These are phyloP conservation scores for Cornus kousa DNA, from an alignment of 148 eudicot species.

Conservation along the genomic window DNA sequence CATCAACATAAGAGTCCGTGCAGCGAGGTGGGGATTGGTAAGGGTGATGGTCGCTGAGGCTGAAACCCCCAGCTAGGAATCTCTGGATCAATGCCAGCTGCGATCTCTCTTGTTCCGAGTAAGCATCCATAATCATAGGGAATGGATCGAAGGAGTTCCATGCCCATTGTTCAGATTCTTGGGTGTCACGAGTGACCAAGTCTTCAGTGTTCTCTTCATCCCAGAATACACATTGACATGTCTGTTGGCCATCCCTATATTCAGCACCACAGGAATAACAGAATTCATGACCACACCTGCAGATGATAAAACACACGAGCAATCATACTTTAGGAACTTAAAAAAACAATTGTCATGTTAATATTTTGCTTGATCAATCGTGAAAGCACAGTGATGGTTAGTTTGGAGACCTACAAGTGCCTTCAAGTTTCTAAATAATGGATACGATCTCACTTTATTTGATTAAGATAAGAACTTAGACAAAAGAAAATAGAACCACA, in stretches of 20 bases:
- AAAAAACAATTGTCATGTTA: neutral
- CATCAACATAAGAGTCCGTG: slow-evolving; percentile 70
- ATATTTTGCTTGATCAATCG: neutral
- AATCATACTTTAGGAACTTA: neutral
- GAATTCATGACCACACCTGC: slow-evolving; percentile 84
- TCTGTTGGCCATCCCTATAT: slow-evolving; percentile 49
- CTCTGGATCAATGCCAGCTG: slow-evolving; percentile 86
- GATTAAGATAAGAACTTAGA: no score
- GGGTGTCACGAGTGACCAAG: slow-evolving; percentile 27
- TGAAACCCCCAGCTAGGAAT: slow-evolving; percentile 78
- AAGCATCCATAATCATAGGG: slow-evolving; percentile 70
- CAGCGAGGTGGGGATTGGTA: slow-evolving; percentile 62
- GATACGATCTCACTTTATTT: no score
- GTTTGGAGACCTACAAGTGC: no score
- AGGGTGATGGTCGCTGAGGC: slow-evolving; percentile 60
- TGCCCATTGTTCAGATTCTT: slow-evolving; percentile 65
- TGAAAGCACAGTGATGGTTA: no score
- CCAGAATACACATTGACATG: slow-evolving; percentile 68
- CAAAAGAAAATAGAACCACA: no score
- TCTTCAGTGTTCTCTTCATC: slow-evolving; percentile 37
- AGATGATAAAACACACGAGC: neutral
- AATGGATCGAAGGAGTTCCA: slow-evolving; percentile 67
- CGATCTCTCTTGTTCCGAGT: slow-evolving; percentile 84
- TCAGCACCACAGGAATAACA: slow-evolving; percentile 75
- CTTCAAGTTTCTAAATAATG: no score